Evolutionary conservation across 495 filamentous ascomycete species (phyloP).

Genomic region (Chaetomium cochliodes): DNA sequence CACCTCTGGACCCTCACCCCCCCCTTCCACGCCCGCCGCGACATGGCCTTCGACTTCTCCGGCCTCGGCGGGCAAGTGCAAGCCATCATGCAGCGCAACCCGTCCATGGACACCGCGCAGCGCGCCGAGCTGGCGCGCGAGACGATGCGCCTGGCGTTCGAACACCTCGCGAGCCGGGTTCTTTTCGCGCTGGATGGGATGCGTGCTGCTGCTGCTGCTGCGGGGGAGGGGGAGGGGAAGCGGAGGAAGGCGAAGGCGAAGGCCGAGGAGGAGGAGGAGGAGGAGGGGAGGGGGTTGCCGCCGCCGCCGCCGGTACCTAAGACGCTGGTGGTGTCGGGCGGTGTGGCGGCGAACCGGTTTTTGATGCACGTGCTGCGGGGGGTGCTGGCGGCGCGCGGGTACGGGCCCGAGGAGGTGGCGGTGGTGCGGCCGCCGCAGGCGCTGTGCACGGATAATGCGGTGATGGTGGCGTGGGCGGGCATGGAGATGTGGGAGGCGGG

Average conservation of each 20-base stretch:
- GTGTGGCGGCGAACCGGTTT: constrained; percentile 81
- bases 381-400: constrained; percentile 63
- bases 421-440: constrained; percentile 69
- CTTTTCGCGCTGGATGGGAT: constrained; percentile 58
- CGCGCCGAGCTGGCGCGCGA: constrained; percentile 64
- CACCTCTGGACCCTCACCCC: constrained; percentile 38
- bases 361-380: constrained; percentile 64
- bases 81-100: constrained; percentile 30
- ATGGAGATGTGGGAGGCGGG: constrained; percentile 88
- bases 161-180: constrained; percentile 75
- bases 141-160: constrained; percentile 77
- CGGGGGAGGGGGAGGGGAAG: neutral
- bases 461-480: constrained; percentile 97
- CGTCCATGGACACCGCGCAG: constrained; percentile 45
- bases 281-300: neutral
- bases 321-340: constrained; percentile 80
- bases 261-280: neutral
- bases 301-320: constrained; percentile 20
- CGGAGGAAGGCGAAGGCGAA: no score
- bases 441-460: constrained; percentile 91
- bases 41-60: constrained; percentile 43
- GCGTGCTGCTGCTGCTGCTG: neutral
- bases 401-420: constrained; percentile 49
- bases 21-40: constrained; percentile 30
- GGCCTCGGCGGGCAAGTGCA: constrained; percentile 38